Evolutionary conservation across 805 yeast species (phyloP).

Genomic region (Candida ovalis): DNA sequence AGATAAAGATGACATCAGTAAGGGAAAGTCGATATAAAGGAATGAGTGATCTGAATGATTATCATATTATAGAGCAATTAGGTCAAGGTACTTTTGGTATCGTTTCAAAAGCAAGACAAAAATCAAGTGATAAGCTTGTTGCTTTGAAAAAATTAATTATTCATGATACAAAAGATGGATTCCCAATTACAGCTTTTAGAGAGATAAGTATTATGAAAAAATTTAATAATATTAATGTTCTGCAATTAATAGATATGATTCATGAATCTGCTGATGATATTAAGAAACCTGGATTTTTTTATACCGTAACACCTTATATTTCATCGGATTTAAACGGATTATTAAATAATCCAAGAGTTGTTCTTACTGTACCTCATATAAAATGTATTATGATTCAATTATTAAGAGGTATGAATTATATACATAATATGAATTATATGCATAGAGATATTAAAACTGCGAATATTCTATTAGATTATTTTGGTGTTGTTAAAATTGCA

Average conservation of each 20-base stretch:
- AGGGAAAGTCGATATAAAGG: slow-evolving; percentile 17
- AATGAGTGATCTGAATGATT: slow-evolving; percentile 31
- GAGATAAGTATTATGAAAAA: slow-evolving; percentile 81
- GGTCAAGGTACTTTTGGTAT: slow-evolving; percentile 91
- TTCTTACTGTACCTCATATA: slow-evolving; percentile 60
- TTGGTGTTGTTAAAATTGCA: slow-evolving; percentile 82
- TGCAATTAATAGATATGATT: slow-evolving; percentile 77
- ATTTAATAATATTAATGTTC: slow-evolving; percentile 64
- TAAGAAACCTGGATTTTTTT: slow-evolving; percentile 43
- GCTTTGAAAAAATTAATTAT: slow-evolving; percentile 86
- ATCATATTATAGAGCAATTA: slow-evolving; percentile 39
- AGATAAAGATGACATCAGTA: not conserved
- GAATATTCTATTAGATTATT: slow-evolving; percentile 75
- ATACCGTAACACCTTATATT: slow-evolving; percentile 91
- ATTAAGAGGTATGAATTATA: slow-evolving; percentile 73
- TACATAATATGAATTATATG: slow-evolving; percentile 58
- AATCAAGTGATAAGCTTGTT: slow-evolving; percentile 54
- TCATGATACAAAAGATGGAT: slow-evolving; percentile 73
- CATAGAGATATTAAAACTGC: slow-evolving; percentile 97
- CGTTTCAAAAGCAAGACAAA: slow-evolving; percentile 72
- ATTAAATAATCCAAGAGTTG: slow-evolving; percentile 70
- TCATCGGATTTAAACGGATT: slow-evolving; percentile 88
- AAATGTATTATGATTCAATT: slow-evolving; percentile 82
- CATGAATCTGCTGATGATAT: slow-evolving; percentile 40
- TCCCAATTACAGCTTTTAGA: slow-evolving; percentile 92